Evolutionary conservation across 176 grass and related monocot species (phyloP).

Genomic region (Tillandsia leiboldiana): DNA sequence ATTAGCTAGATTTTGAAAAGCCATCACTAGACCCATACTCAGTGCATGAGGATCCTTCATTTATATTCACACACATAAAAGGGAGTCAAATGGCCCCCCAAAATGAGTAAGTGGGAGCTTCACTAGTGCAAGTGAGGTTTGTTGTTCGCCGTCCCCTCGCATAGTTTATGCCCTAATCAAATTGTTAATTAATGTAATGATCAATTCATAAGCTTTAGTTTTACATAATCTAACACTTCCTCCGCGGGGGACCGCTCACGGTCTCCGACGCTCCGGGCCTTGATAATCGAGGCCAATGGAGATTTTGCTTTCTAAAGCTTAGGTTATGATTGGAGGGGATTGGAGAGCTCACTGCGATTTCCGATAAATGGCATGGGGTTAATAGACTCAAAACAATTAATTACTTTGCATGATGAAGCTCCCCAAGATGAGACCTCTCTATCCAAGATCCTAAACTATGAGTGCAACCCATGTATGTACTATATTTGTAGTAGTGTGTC

Average conservation of each 20-base stretch:
- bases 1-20: conserved; percentile 13
- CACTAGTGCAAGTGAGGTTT: conserved; percentile 20
- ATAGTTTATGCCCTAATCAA: not conserved
- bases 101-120: conserved; percentile 36
- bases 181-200: not conserved
- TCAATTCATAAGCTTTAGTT: not conserved
- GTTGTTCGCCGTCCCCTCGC: not conserved
- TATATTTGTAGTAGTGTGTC: too few species aligned
- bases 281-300: too few species aligned
- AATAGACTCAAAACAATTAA: too few species aligned
- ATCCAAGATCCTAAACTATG: too few species aligned
- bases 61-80: conserved; percentile 9
- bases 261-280: not conserved
- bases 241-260: too few species aligned
- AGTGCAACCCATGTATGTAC: too few species aligned
- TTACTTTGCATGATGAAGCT: too few species aligned
- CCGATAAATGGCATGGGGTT: too few species aligned
- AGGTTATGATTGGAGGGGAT: not conserved
- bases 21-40: conserved; percentile 9
- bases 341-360: not conserved
- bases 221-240: too few species aligned
- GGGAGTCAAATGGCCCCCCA: not conserved
- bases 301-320: not conserved
- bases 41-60: conserved; percentile 2
- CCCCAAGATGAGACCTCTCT: too few species aligned